A percentile compares a stretch with the other conserved stretches of the same genome.
Evolutionary conservation across 805 yeast genomes (phyloP).

Genomic region (Sungouiella blattae): DNA sequence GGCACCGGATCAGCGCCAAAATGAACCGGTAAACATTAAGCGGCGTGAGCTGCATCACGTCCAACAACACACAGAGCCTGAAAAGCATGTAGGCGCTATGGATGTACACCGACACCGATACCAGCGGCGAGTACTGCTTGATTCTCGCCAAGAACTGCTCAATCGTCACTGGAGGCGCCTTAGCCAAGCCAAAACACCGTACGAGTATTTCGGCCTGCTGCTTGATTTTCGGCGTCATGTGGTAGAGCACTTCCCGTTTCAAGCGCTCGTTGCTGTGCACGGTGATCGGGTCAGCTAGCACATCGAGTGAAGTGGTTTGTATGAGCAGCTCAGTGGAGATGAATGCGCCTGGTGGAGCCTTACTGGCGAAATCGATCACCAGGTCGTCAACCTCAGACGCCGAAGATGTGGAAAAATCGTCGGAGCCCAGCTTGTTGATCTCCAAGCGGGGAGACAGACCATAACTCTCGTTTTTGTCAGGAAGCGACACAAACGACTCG

Average conservation of each 20-base stretch:
- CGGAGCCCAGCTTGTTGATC: not conserved
- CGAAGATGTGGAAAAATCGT: not conserved
- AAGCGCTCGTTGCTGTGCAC: slow-evolving; percentile 16
- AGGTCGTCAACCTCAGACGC: not conserved
- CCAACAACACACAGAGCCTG: slow-evolving; percentile 31
- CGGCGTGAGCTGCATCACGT: slow-evolving; percentile 29
- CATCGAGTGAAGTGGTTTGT: slow-evolving; percentile 12
- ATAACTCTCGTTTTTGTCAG: no score
- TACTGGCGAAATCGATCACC: not conserved
- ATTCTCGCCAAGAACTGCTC: slow-evolving; percentile 35
- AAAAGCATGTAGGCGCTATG: slow-evolving; percentile 38
- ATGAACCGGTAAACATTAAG: slow-evolving; percentile 39
- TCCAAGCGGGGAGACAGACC: not conserved
- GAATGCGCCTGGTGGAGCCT: slow-evolving; percentile 1
- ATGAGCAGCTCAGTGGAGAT: slow-evolving; percentile 24
- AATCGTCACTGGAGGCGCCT: slow-evolving; percentile 32
- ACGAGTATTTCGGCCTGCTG: slow-evolving; percentile 27
- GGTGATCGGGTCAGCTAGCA: slow-evolving; percentile 15
- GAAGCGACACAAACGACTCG: slow-evolving; percentile 1
- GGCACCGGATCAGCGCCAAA: slow-evolving; percentile 36
- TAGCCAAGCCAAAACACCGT: slow-evolving; percentile 30
- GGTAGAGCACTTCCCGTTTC: slow-evolving; percentile 19
- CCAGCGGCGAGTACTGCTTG: slow-evolving; percentile 37
- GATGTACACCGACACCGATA: slow-evolving; percentile 36
- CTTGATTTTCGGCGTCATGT: slow-evolving; percentile 13